These are phyloP conservation scores for Penicillium roqueforti DNA, from an alignment of 495 filamentous ascomycete species.

Conservation along the genomic window DNA sequence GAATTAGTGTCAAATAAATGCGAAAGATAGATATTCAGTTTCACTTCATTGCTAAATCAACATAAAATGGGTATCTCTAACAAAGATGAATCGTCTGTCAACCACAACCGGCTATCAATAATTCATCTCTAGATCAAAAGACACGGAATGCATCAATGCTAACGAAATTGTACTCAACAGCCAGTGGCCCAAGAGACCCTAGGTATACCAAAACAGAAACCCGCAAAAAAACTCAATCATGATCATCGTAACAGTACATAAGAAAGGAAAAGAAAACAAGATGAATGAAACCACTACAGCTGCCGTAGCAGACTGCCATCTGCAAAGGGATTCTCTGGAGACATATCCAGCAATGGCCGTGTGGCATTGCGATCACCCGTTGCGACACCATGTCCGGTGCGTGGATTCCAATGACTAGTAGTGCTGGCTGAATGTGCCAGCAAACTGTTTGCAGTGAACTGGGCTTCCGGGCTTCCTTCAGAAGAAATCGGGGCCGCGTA, in stretches of 20 bases:
- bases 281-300: conserved; percentile 11
- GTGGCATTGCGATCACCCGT: conserved; percentile 48
- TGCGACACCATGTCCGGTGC: conserved; percentile 49
- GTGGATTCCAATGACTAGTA: conserved; percentile 16
- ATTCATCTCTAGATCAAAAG: neutral
- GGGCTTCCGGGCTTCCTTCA: conserved; percentile 20
- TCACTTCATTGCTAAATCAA: neutral
- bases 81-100: neutral
- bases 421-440: conserved; percentile 26
- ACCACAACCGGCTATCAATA: neutral
- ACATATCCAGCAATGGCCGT: conserved; percentile 55
- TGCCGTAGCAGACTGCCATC: conserved; percentile 51
- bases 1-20: neutral
- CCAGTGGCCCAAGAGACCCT: neutral
- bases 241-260: neutral
- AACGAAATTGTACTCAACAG: neutral
- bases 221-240: neutral
- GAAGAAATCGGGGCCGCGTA: conserved; percentile 12
- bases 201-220: neutral
- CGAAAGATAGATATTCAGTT: neutral
- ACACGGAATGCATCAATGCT: neutral
- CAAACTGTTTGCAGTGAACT: conserved; percentile 39
- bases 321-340: conserved; percentile 47
- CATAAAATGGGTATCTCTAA: conserved; percentile 2
- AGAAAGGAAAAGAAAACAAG: neutral